phyloP scores from a whole-genome alignment of 805 yeast genomes.

The Teunomyces atbi region DNA sequence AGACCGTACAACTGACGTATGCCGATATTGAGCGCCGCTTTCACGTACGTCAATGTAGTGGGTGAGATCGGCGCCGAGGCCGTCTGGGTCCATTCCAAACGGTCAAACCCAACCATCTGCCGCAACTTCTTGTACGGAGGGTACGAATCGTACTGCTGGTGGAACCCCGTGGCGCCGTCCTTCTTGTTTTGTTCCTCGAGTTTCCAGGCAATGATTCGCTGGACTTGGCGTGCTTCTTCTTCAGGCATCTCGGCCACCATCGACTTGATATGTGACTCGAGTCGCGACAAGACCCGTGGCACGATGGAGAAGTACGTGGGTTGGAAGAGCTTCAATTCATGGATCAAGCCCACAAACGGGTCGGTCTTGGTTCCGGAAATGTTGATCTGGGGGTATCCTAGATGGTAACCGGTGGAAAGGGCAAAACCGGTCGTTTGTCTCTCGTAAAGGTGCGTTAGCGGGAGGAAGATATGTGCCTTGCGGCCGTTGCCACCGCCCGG shows the following conservation, averaged over 20 bases:
- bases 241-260: slow-evolving; percentile 4
- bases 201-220: slow-evolving; percentile 11
- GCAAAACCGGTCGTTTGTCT: slow-evolving; percentile 46
- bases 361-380: slow-evolving; percentile 10
- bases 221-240: slow-evolving; percentile 5
- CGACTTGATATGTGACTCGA: slow-evolving; percentile 23
- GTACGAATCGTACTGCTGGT: slow-evolving; percentile 13
- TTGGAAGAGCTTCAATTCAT: slow-evolving; percentile 27
- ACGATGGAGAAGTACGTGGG: slow-evolving; percentile 32
- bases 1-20: slow-evolving; percentile 59
- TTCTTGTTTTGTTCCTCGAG: slow-evolving; percentile 5
- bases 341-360: slow-evolving; percentile 24
- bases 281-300: slow-evolving; percentile 38
- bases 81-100: slow-evolving; percentile 17
- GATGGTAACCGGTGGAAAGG: slow-evolving; percentile 45
- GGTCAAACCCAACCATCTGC: slow-evolving; percentile 16
- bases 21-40: slow-evolving; percentile 33
- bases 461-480: slow-evolving; percentile 38
- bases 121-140: slow-evolving; percentile 12
- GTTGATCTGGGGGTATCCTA: slow-evolving; percentile 47
- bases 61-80: slow-evolving; percentile 35
- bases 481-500: slow-evolving; percentile 2
- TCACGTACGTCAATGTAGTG: slow-evolving; percentile 21
- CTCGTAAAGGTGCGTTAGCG: slow-evolving; percentile 60
- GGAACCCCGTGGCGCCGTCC: slow-evolving; percentile 11